Evolutionary conservation across 2,329 filamentous ascomycete species (phyloP).

Genomic region (Clarireedia homoeocarpa): DNA sequence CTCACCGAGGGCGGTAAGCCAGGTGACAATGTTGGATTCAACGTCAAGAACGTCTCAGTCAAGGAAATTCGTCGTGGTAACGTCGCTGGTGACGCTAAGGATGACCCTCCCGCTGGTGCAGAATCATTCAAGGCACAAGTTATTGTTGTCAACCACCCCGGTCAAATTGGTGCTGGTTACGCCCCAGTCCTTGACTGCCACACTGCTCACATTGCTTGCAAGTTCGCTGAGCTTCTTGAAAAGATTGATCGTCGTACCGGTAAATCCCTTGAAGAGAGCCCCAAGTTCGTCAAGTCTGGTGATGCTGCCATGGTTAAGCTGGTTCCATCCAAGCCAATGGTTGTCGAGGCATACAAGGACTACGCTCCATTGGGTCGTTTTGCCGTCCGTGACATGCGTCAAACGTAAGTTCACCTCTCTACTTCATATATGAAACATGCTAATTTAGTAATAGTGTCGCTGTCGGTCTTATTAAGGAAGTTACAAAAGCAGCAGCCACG

Average conservation of each 20-base stretch:
- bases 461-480: neutral
- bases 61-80: slow-evolving; percentile 99
- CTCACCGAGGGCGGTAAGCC: slow-evolving; percentile 77
- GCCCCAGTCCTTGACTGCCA: slow-evolving; percentile 99
- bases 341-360: slow-evolving; percentile 99
- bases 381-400: slow-evolving; percentile 54
- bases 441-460: neutral
- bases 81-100: slow-evolving; percentile 99
- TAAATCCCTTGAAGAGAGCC: slow-evolving; percentile 83
- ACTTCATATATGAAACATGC: neutral
- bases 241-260: slow-evolving; percentile 99
- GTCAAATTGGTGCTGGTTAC: slow-evolving; percentile 98
- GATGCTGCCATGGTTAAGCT: slow-evolving; percentile 99
- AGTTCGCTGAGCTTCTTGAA: slow-evolving; percentile 98
- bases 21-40: slow-evolving; percentile 99
- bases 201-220: slow-evolving; percentile 99
- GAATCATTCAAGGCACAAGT: slow-evolving; percentile 99
- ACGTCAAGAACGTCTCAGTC: slow-evolving; percentile 99
- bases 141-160: slow-evolving; percentile 99
- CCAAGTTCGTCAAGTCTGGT: slow-evolving; percentile 99
- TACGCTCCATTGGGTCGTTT: slow-evolving; percentile 99
- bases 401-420: neutral
- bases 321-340: slow-evolving; percentile 99
- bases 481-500: neutral
- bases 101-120: slow-evolving; percentile 84